Evolutionary conservation across 208 protist species (phyloP), one percentile per base, ranked within the genome.

Genomic region (Wallacemonas sp.): DNA sequence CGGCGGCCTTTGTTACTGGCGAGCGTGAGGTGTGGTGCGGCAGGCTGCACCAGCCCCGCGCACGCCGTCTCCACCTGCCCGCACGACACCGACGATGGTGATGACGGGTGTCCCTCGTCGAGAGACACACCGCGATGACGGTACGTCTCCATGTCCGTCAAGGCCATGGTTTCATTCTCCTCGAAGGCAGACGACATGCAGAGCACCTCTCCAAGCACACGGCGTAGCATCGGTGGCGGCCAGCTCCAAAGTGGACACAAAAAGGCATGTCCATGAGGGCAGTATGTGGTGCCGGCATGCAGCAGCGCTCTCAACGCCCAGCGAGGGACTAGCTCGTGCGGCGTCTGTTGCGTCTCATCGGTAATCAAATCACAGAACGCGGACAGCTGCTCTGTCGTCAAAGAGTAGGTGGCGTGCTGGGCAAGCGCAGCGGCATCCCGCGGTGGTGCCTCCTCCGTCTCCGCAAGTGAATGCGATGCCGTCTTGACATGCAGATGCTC

Each of bases 241-340:
- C 51, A 39, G 51, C 24, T 39, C 30, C 51, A 39, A 11, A 58
- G 51, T 9, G 51, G 51, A 9, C 6, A n/a, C 30, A 26, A 31
- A 17, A 54, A 54, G 15, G 28, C 0, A n/a, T 38, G 28, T 14
- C 15, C 46, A 15, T 24, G 46, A 8, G 46, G 46, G 22, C 17
- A 30, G 22, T 30, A 54, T 3, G n/a, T 54, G 12, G 51, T 58
- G 51, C 30, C n/a, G n/a, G 51, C 30, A 19, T 58, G 51, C 51
- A 58, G 31, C 51, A 58, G 30, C 26, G 51, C 51, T 5, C 51
- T 26, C 31, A 58, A 31, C 5, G 41, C n/a, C 51, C 28, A 58
- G n/a, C 51, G 28, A 2, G 30, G 26, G 17, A n/a, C n/a, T n/a
- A 42, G 51, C 17, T 14, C 4, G 30, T 8, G 17, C 28, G 1